Evolutionary conservation across 2,329 filamentous ascomycete species (phyloP).

Genomic region (Fusarium heterosporum): DNA sequence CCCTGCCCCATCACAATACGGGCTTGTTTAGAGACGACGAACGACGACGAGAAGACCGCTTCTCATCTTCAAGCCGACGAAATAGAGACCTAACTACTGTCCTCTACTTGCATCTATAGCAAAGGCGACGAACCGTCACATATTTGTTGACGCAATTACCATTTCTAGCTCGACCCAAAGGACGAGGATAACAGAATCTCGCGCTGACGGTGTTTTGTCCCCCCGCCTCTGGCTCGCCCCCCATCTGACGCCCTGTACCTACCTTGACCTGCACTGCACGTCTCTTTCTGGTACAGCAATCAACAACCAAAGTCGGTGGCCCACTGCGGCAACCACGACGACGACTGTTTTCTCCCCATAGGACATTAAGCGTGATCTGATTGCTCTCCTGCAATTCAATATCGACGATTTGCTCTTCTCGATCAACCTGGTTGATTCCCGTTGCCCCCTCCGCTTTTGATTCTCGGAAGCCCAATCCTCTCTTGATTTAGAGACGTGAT

Average conservation of each 20-base stretch:
- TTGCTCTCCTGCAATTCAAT: slow-evolving; percentile 30
- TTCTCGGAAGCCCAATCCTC: slow-evolving; percentile 36
- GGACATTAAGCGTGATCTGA: slow-evolving; percentile 38
- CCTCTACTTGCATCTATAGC: slow-evolving; percentile 15
- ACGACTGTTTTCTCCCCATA: slow-evolving; percentile 42
- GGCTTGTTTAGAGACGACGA: slow-evolving; percentile 13
- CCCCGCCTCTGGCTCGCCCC: slow-evolving; percentile 33
- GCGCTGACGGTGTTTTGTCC: slow-evolving; percentile 44
- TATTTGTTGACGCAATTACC: slow-evolving; percentile 33
- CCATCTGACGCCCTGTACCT: slow-evolving; percentile 45
- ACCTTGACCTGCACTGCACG: slow-evolving; percentile 14
- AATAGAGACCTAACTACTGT: slow-evolving; percentile 13
- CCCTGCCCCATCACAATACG: slow-evolving; percentile 45
- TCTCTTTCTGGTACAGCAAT: slow-evolving; percentile 45
- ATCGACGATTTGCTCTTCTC: slow-evolving; percentile 28
- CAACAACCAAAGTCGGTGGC: slow-evolving; percentile 47
- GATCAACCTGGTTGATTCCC: slow-evolving; percentile 12
- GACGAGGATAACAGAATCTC: slow-evolving; percentile 39
- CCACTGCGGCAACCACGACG: slow-evolving; percentile 51
- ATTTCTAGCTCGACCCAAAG: slow-evolving; percentile 19
- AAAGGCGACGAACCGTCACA: slow-evolving; percentile 44
- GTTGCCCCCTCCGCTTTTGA: slow-evolving; percentile 21
- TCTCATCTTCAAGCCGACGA: slow-evolving; percentile 23
- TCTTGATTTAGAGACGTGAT: slow-evolving; percentile 52
- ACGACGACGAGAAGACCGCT: slow-evolving; percentile 27